These are phyloP conservation scores for Oryza meyeriana DNA, from an alignment of 176 grass and related monocot species.

Conservation along the genomic window DNA sequence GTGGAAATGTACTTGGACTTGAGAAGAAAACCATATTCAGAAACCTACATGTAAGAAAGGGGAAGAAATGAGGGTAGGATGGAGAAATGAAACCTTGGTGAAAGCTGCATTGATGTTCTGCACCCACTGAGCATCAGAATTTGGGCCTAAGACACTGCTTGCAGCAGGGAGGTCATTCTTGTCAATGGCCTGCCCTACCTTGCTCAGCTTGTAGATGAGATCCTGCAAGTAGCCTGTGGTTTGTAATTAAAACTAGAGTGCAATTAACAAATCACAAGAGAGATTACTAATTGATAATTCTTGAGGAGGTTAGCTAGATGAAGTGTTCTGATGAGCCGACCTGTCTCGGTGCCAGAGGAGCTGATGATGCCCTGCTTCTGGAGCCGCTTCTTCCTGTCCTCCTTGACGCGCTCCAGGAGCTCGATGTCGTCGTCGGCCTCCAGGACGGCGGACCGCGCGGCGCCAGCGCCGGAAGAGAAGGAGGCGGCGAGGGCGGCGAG, in stretches of 20 bases:
- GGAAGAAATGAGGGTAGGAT: not conserved
- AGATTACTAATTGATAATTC: not conserved
- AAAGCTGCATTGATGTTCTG: slow-evolving; percentile 81
- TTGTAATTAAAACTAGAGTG: slow-evolving; percentile 22
- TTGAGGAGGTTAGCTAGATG: not conserved
- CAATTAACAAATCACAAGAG: not conserved
- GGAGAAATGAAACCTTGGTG: slow-evolving; percentile 54
- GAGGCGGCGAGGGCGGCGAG: slow-evolving; percentile 39
- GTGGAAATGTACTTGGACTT: not conserved
- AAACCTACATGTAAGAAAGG: not conserved
- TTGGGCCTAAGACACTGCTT: slow-evolving; percentile 53
- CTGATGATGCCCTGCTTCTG: slow-evolving; percentile 79
- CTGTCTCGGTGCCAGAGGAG: slow-evolving; percentile 60
- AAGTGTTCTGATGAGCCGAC: slow-evolving; percentile 8
- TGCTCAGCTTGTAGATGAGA: slow-evolving; percentile 89
- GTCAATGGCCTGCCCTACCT: slow-evolving; percentile 92
- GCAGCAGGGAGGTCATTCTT: slow-evolving; percentile 70
- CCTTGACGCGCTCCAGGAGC: slow-evolving; percentile 79
- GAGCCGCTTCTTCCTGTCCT: slow-evolving; percentile 81
- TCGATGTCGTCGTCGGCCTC: slow-evolving; percentile 88
- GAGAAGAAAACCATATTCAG: not conserved
- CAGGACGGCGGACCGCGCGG: slow-evolving; percentile 52
- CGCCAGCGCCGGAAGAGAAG: not conserved
- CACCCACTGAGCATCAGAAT: slow-evolving; percentile 53
- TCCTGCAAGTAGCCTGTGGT: slow-evolving; percentile 87